Base-by-base conservation (phyloP, 73 alveolate species). In the Paramecium pentaurelia region DNA sequence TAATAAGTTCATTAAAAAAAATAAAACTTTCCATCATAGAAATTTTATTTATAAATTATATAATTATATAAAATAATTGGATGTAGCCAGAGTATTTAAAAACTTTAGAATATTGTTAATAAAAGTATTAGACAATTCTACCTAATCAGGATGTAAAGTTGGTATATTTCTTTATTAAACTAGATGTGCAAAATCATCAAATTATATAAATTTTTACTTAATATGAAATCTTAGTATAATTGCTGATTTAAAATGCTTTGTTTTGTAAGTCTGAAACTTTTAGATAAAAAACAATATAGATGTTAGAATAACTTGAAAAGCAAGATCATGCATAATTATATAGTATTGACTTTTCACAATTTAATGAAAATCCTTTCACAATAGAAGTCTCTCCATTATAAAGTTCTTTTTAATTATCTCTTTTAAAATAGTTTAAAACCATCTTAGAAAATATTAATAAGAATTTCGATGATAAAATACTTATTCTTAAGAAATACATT, bases 111-210 rank as follows among this genome's bases (percentile, higher is more conserved):
- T 75, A 37, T 75, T 75, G 88, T 30, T 10, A 37, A 34, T 22
- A 37, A 40, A 37, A 75, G 25, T 75, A 34, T 18, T 40, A 75
- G 36, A 34, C 88, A 75, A 75, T 75, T 37, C 60, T 75, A 4
- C 88, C 88, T 4, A 32, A 75, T 40, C 42, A 34, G 60, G 88
- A 75, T 75, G 88, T 37, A 32, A 75, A 75, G 60, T 75, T 68
- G 3, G 84, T 68, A 68, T 32, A 37, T 75, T 75, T 32, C 38
- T 22, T n/a, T 75, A 75, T 34, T 75, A 32, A 75, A 37, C 34
- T 34, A 37, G 60, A 40, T 40, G 88, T 75, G 8, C 20, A 75
- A 22, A 75, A 70, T 40, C 45, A 68, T 75, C 36, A 75, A 36
- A 75, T 75, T 9, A 75, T 36, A 8, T 75, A 75, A 75, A 14